A percentile compares a stretch with the other conserved stretches of the same genome.
These are phyloP conservation scores for Trichosporon faecale DNA, from an alignment of 1,284 basidiomycete genomes.

Conservation along the genomic window DNA sequence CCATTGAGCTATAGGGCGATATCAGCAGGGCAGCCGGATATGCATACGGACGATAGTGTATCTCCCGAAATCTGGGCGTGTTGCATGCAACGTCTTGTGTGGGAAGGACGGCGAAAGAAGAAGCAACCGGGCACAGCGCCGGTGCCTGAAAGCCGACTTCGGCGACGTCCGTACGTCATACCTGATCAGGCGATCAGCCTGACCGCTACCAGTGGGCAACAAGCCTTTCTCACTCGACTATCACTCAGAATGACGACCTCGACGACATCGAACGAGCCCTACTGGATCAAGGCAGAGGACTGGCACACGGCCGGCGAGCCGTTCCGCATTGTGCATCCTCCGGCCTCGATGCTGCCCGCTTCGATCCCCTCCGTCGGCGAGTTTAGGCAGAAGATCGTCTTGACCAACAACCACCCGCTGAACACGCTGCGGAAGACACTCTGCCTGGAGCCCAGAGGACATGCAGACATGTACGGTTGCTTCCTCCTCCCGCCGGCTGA, in stretches of 20 bases:
- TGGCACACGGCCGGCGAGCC: constrained; percentile 35
- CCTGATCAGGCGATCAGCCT: background rate
- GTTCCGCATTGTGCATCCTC: constrained; percentile 28
- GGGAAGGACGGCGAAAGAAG: background rate
- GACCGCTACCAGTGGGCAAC: constrained; percentile 20
- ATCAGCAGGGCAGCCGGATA: background rate
- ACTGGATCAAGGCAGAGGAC: constrained; percentile 28
- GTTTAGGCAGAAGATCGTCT: constrained; percentile 16
- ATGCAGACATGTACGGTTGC: constrained; percentile 57
- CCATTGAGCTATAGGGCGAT: too few species aligned
- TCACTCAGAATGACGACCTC: background rate
- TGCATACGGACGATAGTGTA: background rate
- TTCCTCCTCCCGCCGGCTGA: constrained; percentile 50
- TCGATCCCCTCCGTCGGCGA: constrained; percentile 15
- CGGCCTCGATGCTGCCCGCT: constrained; percentile 12
- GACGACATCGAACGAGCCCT: constrained; percentile 1
- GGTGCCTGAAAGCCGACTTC: constrained; percentile 6
- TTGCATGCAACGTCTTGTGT: background rate
- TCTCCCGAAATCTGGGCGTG: background rate
- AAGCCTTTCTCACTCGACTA: background rate
- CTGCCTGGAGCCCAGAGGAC: constrained; percentile 53
- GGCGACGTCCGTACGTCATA: background rate
- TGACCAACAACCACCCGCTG: constrained; percentile 21
- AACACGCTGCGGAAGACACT: constrained; percentile 24
- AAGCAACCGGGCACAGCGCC: background rate